Percentiles rank a stretch among this genome's conserved stretches.
phyloP scores from a whole-genome alignment of 129 eudicot species.

The Dittrichia graveolens region DNA sequence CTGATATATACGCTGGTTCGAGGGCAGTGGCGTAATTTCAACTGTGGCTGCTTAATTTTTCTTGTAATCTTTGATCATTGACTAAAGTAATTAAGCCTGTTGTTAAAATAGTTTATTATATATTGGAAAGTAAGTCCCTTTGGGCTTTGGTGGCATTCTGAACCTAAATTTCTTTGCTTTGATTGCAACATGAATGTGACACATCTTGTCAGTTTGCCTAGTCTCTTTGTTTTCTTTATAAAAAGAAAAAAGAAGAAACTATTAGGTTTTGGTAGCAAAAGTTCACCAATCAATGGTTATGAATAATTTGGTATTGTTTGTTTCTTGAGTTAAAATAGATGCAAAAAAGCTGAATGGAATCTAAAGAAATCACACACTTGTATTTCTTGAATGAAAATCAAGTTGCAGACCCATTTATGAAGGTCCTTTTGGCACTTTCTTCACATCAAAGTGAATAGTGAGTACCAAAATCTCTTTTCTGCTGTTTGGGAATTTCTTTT shows the following conservation, averaged over 20 bases:
- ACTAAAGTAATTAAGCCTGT: slow-evolving; percentile 41
- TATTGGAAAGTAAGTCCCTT: slow-evolving; percentile 32
- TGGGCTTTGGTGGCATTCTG: slow-evolving; percentile 34
- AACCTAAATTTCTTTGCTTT: slow-evolving; percentile 37
- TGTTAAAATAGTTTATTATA: slow-evolving; percentile 19
- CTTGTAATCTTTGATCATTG: slow-evolving; percentile 35
- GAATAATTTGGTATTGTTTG: slow-evolving; percentile 42
- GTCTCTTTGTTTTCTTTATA: slow-evolving; percentile 29
- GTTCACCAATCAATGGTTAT: slow-evolving; percentile 41
- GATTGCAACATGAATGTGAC: slow-evolving; percentile 42
- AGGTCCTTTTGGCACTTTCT: slow-evolving; percentile 44
- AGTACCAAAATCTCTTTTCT: slow-evolving; percentile 24
- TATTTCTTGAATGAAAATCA: slow-evolving; percentile 34
- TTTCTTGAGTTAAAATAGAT: slow-evolving; percentile 42
- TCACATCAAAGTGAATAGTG: slow-evolving; percentile 35
- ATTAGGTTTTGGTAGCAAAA: slow-evolving; percentile 44
- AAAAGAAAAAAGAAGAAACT: slow-evolving; percentile 26
- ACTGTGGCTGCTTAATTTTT: slow-evolving; percentile 12
- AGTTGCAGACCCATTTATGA: slow-evolving; percentile 46
- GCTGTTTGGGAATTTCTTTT: slow-evolving; percentile 14
- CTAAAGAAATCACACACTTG: slow-evolving; percentile 40
- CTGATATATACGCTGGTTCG: not conserved
- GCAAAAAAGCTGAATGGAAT: slow-evolving; percentile 53
- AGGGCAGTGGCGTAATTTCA: slow-evolving; percentile 27
- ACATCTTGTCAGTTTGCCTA: slow-evolving; percentile 38